Percentiles rank a stretch among this genome's conserved stretches.
Evolutionary conservation across 257 asterid species (phyloP).

Genomic region (Penstemon barbatus): DNA sequence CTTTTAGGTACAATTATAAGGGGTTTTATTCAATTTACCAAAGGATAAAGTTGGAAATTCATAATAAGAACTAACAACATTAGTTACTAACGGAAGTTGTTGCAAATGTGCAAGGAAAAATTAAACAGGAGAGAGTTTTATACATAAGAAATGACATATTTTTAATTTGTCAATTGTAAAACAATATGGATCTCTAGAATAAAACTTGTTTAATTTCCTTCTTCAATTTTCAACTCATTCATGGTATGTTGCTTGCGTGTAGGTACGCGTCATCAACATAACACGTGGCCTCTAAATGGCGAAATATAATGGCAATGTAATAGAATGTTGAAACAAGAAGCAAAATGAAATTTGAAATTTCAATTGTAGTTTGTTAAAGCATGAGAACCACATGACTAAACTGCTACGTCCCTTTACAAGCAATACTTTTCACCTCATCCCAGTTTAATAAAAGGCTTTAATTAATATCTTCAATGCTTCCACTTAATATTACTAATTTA

Average conservation of each 20-base stretch:
- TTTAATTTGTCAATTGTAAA: not conserved
- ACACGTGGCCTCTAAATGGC: constrained; percentile 17
- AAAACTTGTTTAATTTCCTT: not conserved
- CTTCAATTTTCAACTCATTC: not conserved
- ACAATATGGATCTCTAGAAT: not conserved
- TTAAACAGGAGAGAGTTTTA: too few species aligned
- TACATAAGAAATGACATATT: too few species aligned
- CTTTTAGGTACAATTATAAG: too few species aligned
- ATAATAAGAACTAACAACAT: too few species aligned
- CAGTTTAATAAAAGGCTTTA: constrained; percentile 25
- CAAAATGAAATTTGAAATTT: constrained; percentile 17
- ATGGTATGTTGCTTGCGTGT: not conserved
- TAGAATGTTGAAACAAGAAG: constrained; percentile 13
- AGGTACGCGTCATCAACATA: constrained; percentile 9
- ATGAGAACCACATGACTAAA: constrained; percentile 59
- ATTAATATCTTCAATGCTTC: too few species aligned
- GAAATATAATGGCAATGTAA: constrained; percentile 20
- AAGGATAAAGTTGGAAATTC: too few species aligned
- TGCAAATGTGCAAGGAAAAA: too few species aligned
- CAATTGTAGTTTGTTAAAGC: constrained; percentile 52
- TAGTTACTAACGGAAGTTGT: too few species aligned
- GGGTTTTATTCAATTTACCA: too few species aligned
- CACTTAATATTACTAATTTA: not conserved
- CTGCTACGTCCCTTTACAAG: constrained; percentile 43
- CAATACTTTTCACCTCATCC: constrained; percentile 35